A percentile compares a stretch with the other conserved stretches of the same genome.
Evolutionary conservation across 345 rosid species (phyloP).

Genomic region (Excoecaria cochinchinensis): DNA sequence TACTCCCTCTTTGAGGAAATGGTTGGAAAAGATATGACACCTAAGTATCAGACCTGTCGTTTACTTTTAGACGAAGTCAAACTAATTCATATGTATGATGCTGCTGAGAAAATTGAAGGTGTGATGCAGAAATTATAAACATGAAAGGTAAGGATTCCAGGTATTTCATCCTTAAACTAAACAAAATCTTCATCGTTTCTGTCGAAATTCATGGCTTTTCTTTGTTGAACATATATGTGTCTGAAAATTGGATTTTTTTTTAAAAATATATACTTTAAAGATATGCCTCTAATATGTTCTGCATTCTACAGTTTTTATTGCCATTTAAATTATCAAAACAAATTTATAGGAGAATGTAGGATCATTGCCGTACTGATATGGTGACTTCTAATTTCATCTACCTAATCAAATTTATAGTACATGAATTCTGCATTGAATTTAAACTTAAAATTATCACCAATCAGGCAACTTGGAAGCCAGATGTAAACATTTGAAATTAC

Average conservation of each 20-base stretch:
- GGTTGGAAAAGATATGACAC: conserved; percentile 63
- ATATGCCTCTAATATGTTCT: neutral
- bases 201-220: neutral
- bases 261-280: neutral
- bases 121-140: conserved; percentile 53
- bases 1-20: conserved; percentile 67
- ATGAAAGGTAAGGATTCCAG: neutral
- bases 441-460: neutral
- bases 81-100: conserved; percentile 49
- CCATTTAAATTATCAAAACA: neutral
- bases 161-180: neutral
- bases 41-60: conserved; percentile 57
- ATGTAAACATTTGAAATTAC: neutral
- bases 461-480: neutral
- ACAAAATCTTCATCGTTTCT: neutral
- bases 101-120: conserved; percentile 54
- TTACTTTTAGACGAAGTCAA: conserved; percentile 64
- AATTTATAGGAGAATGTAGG: neutral
- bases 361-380: neutral
- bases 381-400: neutral
- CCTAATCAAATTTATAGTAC: neutral
- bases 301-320: neutral
- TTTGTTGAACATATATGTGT: too few species aligned
- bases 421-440: neutral
- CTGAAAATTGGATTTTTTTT: neutral